Percentiles rank a stretch among this genome's conserved stretches.
Conservation (phyloP, 768 basidiomycete genomes). For the Amyloporia xantha region DNA sequence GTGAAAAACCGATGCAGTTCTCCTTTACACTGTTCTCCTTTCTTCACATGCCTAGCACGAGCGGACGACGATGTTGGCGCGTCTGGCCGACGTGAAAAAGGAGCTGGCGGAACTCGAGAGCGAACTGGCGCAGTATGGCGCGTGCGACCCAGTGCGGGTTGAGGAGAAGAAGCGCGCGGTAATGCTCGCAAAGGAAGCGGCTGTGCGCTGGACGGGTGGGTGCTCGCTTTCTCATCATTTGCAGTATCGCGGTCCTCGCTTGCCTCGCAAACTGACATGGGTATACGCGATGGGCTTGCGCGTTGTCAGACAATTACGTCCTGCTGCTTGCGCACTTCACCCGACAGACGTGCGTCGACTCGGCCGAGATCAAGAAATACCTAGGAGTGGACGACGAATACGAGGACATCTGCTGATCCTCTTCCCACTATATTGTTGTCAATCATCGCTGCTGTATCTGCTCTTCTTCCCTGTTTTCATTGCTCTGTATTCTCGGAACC, state of each 20-base stretch:
- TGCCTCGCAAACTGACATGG: not conserved
- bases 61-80: conserved; percentile 47
- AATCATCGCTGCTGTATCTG: too few species aligned
- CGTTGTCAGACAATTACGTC: conserved; percentile 59
- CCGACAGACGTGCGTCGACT: conserved; percentile 50
- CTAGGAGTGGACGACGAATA: conserved; percentile 68
- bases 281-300: too few species aligned
- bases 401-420: conserved; percentile 54
- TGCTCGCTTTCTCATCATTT: conserved; percentile 2
- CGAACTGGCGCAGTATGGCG: conserved; percentile 74
- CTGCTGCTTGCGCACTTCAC: conserved; percentile 61
- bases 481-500: too few species aligned
- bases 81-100: conserved; percentile 41
- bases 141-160: conserved; percentile 77
- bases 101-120: conserved; percentile 46
- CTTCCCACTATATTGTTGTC: not conserved
- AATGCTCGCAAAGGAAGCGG: conserved; percentile 75
- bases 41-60: conserved; percentile 36
- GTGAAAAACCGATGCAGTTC: not conserved
- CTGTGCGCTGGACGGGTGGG: conserved; percentile 85
- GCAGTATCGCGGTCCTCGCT: too few species aligned
- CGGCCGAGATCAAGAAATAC: conserved; percentile 58
- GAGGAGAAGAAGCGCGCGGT: conserved; percentile 71
- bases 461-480: too few species aligned
- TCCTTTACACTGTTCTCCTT: not conserved